These are phyloP conservation scores for Artemisia annua DNA, from an alignment of 129 eudicot genomes.

Conservation along the genomic window DNA sequence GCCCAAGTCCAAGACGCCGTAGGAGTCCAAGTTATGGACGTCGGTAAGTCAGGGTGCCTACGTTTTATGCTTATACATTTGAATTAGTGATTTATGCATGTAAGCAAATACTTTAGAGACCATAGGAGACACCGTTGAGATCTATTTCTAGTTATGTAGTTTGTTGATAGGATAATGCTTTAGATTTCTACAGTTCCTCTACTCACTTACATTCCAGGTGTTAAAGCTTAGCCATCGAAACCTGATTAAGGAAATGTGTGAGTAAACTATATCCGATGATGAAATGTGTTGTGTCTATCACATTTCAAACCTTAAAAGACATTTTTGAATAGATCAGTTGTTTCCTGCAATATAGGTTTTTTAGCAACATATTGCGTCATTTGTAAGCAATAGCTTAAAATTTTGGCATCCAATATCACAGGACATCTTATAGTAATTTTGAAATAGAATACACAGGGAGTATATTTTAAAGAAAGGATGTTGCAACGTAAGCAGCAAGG, in stretches of 20 bases:
- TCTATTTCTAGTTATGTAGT: background rate
- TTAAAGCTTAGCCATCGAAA: background rate
- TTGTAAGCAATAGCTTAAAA: no score
- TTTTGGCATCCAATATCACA: no score
- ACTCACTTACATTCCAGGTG: background rate
- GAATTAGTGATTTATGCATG: background rate
- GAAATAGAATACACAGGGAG: no score
- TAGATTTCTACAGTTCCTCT: background rate
- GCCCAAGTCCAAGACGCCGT: slow-evolving; percentile 64
- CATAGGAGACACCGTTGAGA: background rate
- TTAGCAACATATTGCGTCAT: no score
- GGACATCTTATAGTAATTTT: no score
- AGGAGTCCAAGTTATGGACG: slow-evolving; percentile 75
- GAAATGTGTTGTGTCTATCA: background rate
- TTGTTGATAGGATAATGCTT: background rate
- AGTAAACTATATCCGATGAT: background rate
- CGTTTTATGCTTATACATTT: background rate
- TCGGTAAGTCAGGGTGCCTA: slow-evolving; percentile 32
- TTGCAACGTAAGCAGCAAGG: no score
- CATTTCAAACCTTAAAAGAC: no score
- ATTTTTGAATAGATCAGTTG: no score
- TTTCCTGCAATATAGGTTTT: no score
- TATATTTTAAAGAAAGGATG: no score
- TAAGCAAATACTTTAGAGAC: background rate
- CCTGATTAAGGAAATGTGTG: background rate